phyloP scores from a whole-genome alignment of 2,329 filamentous ascomycete species.

The Fusarium sp. region DNA sequence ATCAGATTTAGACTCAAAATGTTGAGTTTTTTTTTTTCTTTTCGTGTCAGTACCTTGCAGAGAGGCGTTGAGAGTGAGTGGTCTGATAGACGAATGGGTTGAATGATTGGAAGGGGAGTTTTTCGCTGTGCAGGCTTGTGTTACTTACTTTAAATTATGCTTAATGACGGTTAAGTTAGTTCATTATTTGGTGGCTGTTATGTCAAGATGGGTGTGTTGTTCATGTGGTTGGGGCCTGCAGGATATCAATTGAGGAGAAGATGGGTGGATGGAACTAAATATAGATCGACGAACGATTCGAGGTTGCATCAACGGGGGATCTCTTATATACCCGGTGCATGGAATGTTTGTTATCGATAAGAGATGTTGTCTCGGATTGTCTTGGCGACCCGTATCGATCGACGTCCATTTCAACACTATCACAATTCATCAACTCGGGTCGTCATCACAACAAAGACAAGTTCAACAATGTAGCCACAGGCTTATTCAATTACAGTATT shows the following conservation, averaged over 20 bases:
- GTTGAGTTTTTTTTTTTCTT: background rate
- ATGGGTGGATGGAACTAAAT: background rate
- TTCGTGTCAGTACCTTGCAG: constrained; percentile 4
- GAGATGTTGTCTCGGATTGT: background rate
- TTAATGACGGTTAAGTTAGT: background rate
- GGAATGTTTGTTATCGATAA: no score
- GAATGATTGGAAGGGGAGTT: background rate
- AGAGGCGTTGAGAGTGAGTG: background rate
- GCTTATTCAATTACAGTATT: constrained; percentile 29
- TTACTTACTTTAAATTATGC: constrained; percentile 2
- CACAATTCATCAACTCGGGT: background rate
- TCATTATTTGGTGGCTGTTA: background rate
- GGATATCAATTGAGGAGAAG: background rate
- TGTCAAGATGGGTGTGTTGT: background rate
- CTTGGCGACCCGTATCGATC: background rate
- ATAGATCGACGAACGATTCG: background rate
- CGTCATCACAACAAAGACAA: background rate
- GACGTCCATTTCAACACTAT: background rate
- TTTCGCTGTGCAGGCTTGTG: background rate
- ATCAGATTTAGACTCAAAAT: background rate
- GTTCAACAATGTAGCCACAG: background rate
- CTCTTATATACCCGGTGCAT: no score
- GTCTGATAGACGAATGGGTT: background rate
- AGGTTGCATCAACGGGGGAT: background rate
- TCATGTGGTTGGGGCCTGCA: no score